Percentiles rank a stretch among this genome's conserved stretches.
Evolutionary conservation across 345 rosid species (phyloP).

Genomic region (Eucalyptus dawsonii): DNA sequence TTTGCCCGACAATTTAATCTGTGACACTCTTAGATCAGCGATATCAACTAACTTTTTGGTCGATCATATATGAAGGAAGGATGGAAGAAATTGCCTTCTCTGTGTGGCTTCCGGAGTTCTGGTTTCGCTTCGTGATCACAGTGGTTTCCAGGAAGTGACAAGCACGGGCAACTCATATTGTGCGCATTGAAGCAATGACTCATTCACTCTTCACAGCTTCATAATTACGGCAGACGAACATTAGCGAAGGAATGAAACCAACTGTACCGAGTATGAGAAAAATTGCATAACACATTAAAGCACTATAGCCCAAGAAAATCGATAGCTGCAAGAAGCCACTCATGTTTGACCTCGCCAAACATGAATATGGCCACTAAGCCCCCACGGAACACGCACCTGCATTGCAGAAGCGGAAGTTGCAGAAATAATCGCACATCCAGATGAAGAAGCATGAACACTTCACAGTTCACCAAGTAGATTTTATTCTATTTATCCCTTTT

Average conservation of each 20-base stretch:
- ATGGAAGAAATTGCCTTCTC: not conserved
- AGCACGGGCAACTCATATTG: not conserved
- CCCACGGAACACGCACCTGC: conserved; percentile 63
- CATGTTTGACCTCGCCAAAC: conserved; percentile 16
- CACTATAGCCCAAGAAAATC: conserved; percentile 55
- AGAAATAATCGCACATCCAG: not conserved
- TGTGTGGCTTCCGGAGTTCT: not conserved
- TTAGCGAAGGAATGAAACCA: conserved; percentile 50
- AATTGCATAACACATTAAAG: conserved; percentile 55
- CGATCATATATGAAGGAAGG: not conserved
- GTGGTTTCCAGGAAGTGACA: not conserved
- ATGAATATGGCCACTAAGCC: conserved; percentile 57
- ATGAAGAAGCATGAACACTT: not conserved
- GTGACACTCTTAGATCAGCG: not conserved
- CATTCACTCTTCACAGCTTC: conserved; percentile 42
- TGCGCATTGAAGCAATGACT: not conserved
- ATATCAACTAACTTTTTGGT: not conserved
- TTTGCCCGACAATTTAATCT: not conserved
- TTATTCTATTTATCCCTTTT: not conserved
- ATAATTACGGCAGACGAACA: conserved; percentile 46
- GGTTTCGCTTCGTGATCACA: not conserved
- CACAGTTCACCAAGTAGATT: not conserved
- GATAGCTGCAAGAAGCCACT: conserved; percentile 55
- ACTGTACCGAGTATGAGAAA: conserved; percentile 64
- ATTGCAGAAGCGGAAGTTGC: not conserved